These are phyloP conservation scores for Phytophthora lateralis DNA, from an alignment of 352 stramenopile genomes.

Conservation along the genomic window DNA sequence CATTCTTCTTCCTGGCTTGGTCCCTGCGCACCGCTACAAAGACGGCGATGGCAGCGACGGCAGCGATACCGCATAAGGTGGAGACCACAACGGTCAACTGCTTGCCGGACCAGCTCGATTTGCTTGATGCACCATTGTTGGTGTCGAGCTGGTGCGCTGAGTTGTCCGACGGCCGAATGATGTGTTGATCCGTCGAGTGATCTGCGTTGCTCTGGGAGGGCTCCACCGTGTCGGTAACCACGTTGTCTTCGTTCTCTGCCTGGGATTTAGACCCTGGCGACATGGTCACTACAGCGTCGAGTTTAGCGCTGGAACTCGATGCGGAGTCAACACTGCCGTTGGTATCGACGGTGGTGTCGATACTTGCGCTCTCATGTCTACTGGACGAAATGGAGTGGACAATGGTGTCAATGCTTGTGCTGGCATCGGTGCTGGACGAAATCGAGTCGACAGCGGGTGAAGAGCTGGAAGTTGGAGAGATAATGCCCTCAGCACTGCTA, in stretches of 20 bases:
- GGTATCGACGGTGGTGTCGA: too few relatives aligned
- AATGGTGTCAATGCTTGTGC: too few relatives aligned
- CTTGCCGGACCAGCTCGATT: slow-evolving; percentile 27
- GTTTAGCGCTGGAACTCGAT: not conserved
- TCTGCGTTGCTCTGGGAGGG: slow-evolving; percentile 7
- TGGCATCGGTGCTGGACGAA: too few relatives aligned
- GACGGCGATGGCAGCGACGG: slow-evolving; percentile 40
- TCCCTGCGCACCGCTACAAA: slow-evolving; percentile 43
- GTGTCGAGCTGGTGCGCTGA: slow-evolving; percentile 32
- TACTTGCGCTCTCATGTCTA: too few relatives aligned
- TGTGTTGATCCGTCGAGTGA: slow-evolving; percentile 7
- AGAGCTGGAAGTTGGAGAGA: too few relatives aligned
- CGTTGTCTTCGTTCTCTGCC: slow-evolving; percentile 25
- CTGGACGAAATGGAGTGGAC: too few relatives aligned
- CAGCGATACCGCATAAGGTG: slow-evolving; percentile 33
- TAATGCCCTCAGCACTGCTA: too few relatives aligned
- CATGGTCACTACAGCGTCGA: not conserved
- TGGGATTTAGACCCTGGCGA: slow-evolving; percentile 8
- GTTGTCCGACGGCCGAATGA: slow-evolving; percentile 24
- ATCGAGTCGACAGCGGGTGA: too few relatives aligned
- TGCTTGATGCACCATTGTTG: slow-evolving; percentile 21
- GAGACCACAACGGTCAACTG: slow-evolving; percentile 27
- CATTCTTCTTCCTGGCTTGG: slow-evolving; percentile 25
- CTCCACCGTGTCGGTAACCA: slow-evolving; percentile 12
- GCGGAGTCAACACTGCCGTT: too few relatives aligned